Base-by-base conservation (phyloP, 768 basidiomycete genomes). In the Botryobasidium botryosum region DNA sequence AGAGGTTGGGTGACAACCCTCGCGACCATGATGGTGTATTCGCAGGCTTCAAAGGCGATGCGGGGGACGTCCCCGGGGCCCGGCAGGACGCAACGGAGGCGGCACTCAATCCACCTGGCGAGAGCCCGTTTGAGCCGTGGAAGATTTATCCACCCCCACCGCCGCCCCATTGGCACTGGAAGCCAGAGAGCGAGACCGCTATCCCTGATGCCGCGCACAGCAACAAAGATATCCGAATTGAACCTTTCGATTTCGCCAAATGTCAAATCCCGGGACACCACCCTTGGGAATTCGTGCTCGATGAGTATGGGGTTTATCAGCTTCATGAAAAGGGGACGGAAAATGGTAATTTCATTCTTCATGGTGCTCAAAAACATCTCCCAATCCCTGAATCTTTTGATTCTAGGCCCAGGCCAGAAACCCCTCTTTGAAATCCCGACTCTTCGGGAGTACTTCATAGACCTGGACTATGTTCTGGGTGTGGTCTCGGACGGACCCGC, bases 401-500 rank as follows among this genome's bases (percentile, higher is more conserved):
- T n/a, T 25, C 12, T 21, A 57, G 56, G 52, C 10, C 52, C 57
- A 42, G 61, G 62, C 17, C 65, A 50, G 35, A 69, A 68, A 41
- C 85, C 87, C 0, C 61, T 74, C 0, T 90, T 79, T 56, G 70
- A 77, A 46, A 70, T 92, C 5, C 90, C 90, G 2, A 77, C 70
- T 37, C 79, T 97, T 40, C 71, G 82, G 49, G 94, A 99, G 59
- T 99, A 97, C 58, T 99, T 94, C 58, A 69, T 88, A 43, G 94
- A 99, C 58, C 74, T 99, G 5, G 92, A 99, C 57, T 87, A 79
- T 57, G 70, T 97, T 12, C 71, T 97, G 1, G 67, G 71, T 3
- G 87, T 96, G 50, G 94, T 96, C 45, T 74, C 88, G 2, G 87
- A 94, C 59, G 94, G 94, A 0, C 94, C 94, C 0, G 79, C 88